Base-by-base conservation (phyloP, 352 stramenopile species). In the Phytophthora megakarya region DNA sequence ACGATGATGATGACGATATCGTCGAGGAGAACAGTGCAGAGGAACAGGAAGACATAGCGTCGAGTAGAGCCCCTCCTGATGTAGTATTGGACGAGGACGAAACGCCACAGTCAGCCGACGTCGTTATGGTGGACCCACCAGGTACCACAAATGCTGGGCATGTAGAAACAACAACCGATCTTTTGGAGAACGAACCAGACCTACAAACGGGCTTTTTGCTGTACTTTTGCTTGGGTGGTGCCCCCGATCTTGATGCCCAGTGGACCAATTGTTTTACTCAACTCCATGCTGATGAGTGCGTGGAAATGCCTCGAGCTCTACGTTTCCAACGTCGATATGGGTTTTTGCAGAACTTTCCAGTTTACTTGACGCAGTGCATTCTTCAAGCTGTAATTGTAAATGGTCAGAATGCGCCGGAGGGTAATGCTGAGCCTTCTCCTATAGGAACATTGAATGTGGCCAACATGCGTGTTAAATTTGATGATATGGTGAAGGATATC, bases 211-310 rank as follows among this genome's bases (percentile, higher is more conserved):
- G 77, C 8, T 55, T 75, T 40, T 65, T 83, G 45, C 67, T 90
- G 46, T 88, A 88, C 43, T 75, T 87, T 66, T 86, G 75, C 61
- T 81, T 81, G 53, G 73, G 79, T 50, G 81, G 79, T 1, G 79
- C 77, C 26, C 79, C 79, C 6, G 74, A 74, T 65, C 58, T 90
- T 30, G 72, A 73, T 49, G 25, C 45, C 13, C 56, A 82, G 25
- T 90, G 79, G 81, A 75, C 63, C 13, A 53, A 39, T 33, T 70
- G 47, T 37, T 86, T 85, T 67, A 59, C 65, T 1, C 38, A 68
- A 10, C 48, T 88, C 19, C 67, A 61, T 10, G 25, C 42, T 5
- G 61, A 74, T 10, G 79, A 88, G n/a, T 79, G 68, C n/a, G 70
- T 85, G 30, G 70, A 77, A 21, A 74, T 75, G 47, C 46, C 70